These are phyloP conservation scores for Lavandula angustifolia DNA, from an alignment of 257 asterid species.

Conservation along the genomic window DNA sequence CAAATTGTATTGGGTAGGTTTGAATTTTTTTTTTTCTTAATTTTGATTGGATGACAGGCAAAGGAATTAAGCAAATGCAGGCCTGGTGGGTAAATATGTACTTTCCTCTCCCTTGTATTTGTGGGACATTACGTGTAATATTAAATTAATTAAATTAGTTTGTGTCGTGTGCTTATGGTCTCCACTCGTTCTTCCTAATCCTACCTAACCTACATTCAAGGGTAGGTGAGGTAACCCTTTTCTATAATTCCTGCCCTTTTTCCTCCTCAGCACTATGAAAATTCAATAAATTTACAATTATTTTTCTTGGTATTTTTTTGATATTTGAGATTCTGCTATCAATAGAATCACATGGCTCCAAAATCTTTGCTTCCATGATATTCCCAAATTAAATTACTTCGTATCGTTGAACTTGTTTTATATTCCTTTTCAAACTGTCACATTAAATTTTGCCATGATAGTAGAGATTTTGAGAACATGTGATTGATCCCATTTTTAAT, in stretches of 20 bases:
- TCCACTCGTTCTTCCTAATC: conserved; percentile 7
- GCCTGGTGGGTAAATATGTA: conserved; percentile 34
- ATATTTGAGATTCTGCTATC: too few relatives aligned
- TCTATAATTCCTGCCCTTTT: neutral
- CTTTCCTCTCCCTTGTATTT: conserved; percentile 25
- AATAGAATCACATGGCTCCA: too few relatives aligned
- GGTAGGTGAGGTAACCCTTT: conserved; percentile 29
- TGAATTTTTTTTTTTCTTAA: conserved; percentile 7
- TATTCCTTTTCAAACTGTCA: too few relatives aligned
- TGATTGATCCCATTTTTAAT: too few relatives aligned
- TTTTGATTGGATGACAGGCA: conserved; percentile 22
- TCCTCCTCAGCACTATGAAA: neutral
- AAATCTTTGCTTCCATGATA: too few relatives aligned
- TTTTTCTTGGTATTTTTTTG: too few relatives aligned
- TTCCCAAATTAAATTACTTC: too few relatives aligned
- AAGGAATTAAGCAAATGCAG: neutral
- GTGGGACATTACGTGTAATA: conserved; percentile 34
- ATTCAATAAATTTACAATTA: neutral
- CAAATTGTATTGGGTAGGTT: conserved; percentile 33
- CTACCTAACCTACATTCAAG: conserved; percentile 21
- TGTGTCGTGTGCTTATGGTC: conserved; percentile 7
- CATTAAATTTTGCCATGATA: too few relatives aligned
- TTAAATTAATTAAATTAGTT: conserved; percentile 12
- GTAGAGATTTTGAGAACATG: too few relatives aligned
- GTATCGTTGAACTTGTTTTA: too few relatives aligned